Percentiles rank a stretch among this genome's conserved stretches.
phyloP scores from a whole-genome alignment of 2,329 filamentous ascomycete species.

The Colletotrichum higginsianum region DNA sequence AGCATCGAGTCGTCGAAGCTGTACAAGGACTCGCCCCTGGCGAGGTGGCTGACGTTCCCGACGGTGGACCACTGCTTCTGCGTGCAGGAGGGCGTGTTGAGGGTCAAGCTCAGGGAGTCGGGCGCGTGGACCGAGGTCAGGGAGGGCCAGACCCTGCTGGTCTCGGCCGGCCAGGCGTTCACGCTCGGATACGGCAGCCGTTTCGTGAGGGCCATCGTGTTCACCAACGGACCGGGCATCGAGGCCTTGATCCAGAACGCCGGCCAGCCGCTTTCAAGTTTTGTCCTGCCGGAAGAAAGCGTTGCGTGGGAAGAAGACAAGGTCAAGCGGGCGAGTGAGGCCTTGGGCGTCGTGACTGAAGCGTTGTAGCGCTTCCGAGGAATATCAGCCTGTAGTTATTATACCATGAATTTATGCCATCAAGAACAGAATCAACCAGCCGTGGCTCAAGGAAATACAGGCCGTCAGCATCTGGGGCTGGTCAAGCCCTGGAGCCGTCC shows the following conservation, averaged over 20 bases:
- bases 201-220: constrained; percentile 63
- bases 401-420: no score
- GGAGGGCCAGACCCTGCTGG: constrained; percentile 64
- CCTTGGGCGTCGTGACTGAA: constrained; percentile 16
- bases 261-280: constrained; percentile 51
- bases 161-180: constrained; percentile 63
- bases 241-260: constrained; percentile 60
- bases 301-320: constrained; percentile 23
- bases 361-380: neutral
- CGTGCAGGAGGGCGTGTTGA: constrained; percentile 62
- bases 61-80: constrained; percentile 67
- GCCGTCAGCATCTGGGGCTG: no score
- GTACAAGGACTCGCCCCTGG: constrained; percentile 55
- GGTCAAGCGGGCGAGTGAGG: neutral
- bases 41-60: constrained; percentile 58
- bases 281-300: constrained; percentile 56
- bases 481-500: no score
- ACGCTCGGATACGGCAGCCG: constrained; percentile 59
- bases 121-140: constrained; percentile 52
- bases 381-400: no score
- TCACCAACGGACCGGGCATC: constrained; percentile 65
- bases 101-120: constrained; percentile 55
- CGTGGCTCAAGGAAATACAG: no score
- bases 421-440: no score
- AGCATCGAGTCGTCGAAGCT: constrained; percentile 63